phyloP scores from a whole-genome alignment of 1,284 basidiomycete genomes.

The Leucoagaricus sp. region DNA sequence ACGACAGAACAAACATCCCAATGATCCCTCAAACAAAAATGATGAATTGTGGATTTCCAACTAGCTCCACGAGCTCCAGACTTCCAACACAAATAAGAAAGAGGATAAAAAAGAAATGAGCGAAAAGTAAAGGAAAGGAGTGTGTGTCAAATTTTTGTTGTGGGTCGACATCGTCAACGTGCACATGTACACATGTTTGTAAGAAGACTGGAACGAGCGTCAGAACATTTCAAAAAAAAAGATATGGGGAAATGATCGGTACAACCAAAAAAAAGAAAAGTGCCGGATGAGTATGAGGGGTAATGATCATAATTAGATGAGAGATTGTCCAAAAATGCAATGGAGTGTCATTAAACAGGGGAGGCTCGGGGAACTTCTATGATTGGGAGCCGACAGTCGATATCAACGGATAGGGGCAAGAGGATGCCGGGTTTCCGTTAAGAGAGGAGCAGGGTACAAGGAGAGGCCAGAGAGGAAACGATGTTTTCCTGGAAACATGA shows the following conservation, averaged over 20 bases:
- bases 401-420: not conserved
- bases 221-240: constrained; percentile 9
- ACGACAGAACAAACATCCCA: not conserved
- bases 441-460: not conserved
- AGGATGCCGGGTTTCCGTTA: not conserved
- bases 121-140: constrained; percentile 8
- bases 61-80: constrained; percentile 3
- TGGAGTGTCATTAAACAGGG: not conserved
- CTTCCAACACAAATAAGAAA: constrained; percentile 1
- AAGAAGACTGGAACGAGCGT: not conserved
- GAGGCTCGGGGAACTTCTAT: not conserved
- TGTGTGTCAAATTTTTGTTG: not conserved
- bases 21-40: constrained; percentile 1
- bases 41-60: not conserved
- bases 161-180: not conserved
- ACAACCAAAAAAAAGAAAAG: constrained; percentile 13
- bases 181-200: not conserved
- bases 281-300: not conserved
- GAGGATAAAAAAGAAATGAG: constrained; percentile 4
- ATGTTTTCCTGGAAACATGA: too few relatives aligned
- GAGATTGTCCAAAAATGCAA: constrained; percentile 11
- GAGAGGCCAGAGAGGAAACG: too few relatives aligned
- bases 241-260: constrained; percentile 7
- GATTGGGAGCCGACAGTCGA: not conserved
- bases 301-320: constrained; percentile 6